These are phyloP conservation scores for Kluyveromyces marxianus DNA, from an alignment of 1,139 yeast genomes.

Conservation along the genomic window DNA sequence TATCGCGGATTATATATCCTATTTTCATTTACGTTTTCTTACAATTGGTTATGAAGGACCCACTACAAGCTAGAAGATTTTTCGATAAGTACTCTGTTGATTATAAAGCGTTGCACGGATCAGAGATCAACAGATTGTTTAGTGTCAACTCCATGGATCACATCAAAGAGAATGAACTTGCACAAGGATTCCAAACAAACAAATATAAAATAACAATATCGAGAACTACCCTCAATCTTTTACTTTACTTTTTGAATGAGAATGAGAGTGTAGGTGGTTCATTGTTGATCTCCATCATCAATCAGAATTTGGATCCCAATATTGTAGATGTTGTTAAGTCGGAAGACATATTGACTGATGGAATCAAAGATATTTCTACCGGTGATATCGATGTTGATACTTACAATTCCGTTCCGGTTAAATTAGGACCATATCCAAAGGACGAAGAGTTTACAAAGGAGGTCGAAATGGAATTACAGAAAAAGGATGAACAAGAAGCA, in stretches of 20 bases:
- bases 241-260: slow-evolving; percentile 82
- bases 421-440: slow-evolving; percentile 74
- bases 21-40: slow-evolving; percentile 82
- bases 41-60: slow-evolving; percentile 62
- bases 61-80: slow-evolving; percentile 60
- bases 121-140: slow-evolving; percentile 63
- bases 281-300: slow-evolving; percentile 72
- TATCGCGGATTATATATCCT: slow-evolving; percentile 78
- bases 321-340: slow-evolving; percentile 31
- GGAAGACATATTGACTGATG: slow-evolving; percentile 27
- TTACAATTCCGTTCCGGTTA: slow-evolving; percentile 62
- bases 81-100: slow-evolving; percentile 69
- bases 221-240: slow-evolving; percentile 74
- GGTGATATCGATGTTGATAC: slow-evolving; percentile 42
- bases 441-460: slow-evolving; percentile 83
- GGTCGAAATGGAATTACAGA: slow-evolving; percentile 72
- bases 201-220: slow-evolving; percentile 73
- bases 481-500: slow-evolving; percentile 53
- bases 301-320: slow-evolving; percentile 74
- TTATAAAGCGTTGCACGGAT: slow-evolving; percentile 68
- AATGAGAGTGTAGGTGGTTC: slow-evolving; percentile 92
- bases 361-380: slow-evolving; percentile 49
- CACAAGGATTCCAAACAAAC: slow-evolving; percentile 62
- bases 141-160: slow-evolving; percentile 78
- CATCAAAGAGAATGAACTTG: slow-evolving; percentile 72